phyloP scores from a whole-genome alignment of 208 protist species.

The Naegleria gruberi region DNA sequence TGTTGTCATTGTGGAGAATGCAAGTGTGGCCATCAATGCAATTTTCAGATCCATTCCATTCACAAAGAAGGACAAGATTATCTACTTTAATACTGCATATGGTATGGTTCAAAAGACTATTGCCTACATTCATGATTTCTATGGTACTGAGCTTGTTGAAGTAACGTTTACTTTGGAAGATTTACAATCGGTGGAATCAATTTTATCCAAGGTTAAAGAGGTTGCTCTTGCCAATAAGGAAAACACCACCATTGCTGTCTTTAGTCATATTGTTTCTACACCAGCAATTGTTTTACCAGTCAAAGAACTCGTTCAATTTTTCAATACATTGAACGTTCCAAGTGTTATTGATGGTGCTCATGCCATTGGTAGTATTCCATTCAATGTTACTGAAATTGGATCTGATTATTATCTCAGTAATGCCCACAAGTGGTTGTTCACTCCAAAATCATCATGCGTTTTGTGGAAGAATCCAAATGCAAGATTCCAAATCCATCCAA shows the following conservation, averaged over 20 bases:
- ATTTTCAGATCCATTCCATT: background rate
- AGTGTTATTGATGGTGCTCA: background rate
- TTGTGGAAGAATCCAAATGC: slow-evolving; percentile 1
- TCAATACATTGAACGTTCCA: background rate
- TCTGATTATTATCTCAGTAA: background rate
- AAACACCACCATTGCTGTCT: background rate
- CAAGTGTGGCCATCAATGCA: background rate
- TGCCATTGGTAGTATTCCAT: background rate
- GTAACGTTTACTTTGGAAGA: background rate
- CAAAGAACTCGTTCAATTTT: background rate
- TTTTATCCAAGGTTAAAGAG: background rate
- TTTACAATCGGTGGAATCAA: background rate
- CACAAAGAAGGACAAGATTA: background rate
- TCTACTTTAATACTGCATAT: slow-evolving; percentile 5
- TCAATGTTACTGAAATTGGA: background rate
- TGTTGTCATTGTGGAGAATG: background rate
- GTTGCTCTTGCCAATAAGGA: background rate
- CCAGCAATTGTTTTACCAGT: background rate
- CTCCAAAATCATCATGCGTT: background rate
- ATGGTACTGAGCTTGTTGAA: background rate
- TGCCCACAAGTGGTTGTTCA: slow-evolving; percentile 2
- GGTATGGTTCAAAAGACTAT: slow-evolving; percentile 4
- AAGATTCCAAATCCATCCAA: background rate
- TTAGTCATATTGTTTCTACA: background rate
- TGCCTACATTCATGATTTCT: background rate